phyloP scores from a whole-genome alignment of 305 asterid genomes.

The Euphrasia arctica region DNA sequence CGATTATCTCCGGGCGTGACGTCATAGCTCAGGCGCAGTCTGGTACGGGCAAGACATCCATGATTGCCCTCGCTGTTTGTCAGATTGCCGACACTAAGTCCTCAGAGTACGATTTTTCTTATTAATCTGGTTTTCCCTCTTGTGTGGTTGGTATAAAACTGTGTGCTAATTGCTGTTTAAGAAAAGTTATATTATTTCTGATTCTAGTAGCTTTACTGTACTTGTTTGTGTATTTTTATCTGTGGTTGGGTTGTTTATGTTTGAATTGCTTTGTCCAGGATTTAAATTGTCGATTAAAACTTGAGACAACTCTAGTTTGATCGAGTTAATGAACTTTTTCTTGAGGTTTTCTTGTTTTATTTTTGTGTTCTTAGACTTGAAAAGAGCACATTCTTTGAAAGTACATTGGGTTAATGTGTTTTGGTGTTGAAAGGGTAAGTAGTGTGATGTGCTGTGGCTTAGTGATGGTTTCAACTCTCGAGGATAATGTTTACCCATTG shows the following conservation, averaged over 20 bases:
- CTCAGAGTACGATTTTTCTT: conserved; percentile 52
- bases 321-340: neutral
- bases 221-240: too few species aligned
- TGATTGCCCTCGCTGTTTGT: conserved; percentile 96
- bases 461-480: too few species aligned
- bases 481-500: too few species aligned
- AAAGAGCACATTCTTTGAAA: neutral
- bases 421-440: too few species aligned
- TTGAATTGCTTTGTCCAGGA: too few species aligned
- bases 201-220: too few species aligned
- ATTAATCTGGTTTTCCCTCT: neutral
- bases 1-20: conserved; percentile 71
- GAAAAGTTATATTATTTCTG: too few species aligned
- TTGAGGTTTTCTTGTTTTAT: neutral
- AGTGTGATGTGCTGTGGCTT: too few species aligned
- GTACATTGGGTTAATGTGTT: too few species aligned
- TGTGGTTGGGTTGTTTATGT: too few species aligned
- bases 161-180: too few species aligned
- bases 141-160: neutral
- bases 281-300: neutral
- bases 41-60: conserved; percentile 91
- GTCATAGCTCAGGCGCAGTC: conserved; percentile 85
- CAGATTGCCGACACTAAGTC: conserved; percentile 92
- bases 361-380: neutral
- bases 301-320: neutral